A percentile compares a stretch with the other conserved stretches of the same genome.
These are phyloP conservation scores for Colletotrichum sp. DNA, from an alignment of 2,329 filamentous ascomycete genomes.

Conservation along the genomic window DNA sequence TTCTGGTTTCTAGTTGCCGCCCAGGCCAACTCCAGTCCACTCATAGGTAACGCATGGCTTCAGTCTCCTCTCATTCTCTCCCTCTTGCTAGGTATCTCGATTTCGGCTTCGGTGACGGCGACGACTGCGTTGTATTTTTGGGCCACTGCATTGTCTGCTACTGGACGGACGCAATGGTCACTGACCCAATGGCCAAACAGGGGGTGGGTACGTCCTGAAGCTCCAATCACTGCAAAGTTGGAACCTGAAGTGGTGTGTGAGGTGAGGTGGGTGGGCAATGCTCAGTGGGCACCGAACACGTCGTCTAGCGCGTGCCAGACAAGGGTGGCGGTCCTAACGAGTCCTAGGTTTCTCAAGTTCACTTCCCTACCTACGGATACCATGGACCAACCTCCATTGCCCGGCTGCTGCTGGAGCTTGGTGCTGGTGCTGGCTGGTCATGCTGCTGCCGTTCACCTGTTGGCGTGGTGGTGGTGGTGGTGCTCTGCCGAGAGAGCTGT, in stretches of 20 bases:
- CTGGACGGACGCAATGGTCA: neutral
- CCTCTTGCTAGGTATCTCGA: neutral
- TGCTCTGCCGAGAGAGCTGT: neutral
- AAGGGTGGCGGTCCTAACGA: neutral
- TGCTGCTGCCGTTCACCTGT: neutral
- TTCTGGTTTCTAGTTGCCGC: neutral
- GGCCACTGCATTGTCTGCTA: neutral
- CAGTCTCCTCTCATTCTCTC: neutral
- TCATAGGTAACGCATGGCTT: neutral
- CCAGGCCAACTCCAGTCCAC: neutral
- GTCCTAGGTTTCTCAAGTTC: neutral
- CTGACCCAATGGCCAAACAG: neutral
- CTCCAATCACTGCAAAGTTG: neutral
- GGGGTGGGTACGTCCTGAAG: neutral
- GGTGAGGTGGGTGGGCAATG: neutral
- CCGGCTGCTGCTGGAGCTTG: neutral
- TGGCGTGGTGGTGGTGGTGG: neutral
- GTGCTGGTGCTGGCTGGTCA: no score
- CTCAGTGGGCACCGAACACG: constrained; percentile 15
- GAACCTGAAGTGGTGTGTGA: neutral
- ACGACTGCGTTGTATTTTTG: constrained; percentile 10
- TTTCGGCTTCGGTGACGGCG: constrained; percentile 10
- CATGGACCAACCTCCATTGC: neutral
- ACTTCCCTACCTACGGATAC: neutral
- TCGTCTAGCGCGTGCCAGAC: constrained; percentile 11